phyloP scores from a whole-genome alignment of 2,329 filamentous ascomycete genomes.

The Penicillium verrucosum region DNA sequence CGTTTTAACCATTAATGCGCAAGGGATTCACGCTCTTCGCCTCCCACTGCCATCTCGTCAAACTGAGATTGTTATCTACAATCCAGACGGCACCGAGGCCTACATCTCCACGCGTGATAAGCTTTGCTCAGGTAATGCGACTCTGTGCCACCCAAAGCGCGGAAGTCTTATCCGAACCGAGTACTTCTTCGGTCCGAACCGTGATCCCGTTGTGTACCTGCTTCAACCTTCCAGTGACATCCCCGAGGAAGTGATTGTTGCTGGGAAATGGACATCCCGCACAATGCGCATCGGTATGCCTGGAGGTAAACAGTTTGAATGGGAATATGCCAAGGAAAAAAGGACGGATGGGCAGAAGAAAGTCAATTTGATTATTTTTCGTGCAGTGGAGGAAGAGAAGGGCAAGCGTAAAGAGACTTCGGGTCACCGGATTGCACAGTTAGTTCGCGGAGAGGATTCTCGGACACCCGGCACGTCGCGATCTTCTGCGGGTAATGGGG shows the following conservation, averaged over 20 bases:
- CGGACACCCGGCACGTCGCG: slow-evolving; percentile 37
- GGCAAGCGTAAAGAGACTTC: slow-evolving; percentile 9
- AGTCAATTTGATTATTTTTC: slow-evolving; percentile 28
- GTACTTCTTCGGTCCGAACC: slow-evolving; percentile 57
- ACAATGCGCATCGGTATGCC: slow-evolving; percentile 48
- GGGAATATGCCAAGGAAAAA: slow-evolving; percentile 52
- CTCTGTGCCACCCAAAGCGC: slow-evolving; percentile 41
- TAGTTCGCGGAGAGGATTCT: slow-evolving; percentile 42
- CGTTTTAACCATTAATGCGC: slow-evolving; percentile 23
- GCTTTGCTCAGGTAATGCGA: slow-evolving; percentile 50
- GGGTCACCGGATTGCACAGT: slow-evolving; percentile 34
- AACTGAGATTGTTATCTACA: slow-evolving; percentile 36
- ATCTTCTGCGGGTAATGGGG: slow-evolving; percentile 42
- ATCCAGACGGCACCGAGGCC: slow-evolving; percentile 39
- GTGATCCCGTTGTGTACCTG: slow-evolving; percentile 49
- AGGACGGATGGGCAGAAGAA: slow-evolving; percentile 36
- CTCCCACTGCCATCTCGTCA: slow-evolving; percentile 39
- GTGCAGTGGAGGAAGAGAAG: slow-evolving; percentile 9
- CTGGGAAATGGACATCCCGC: slow-evolving; percentile 48
- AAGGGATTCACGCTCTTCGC: slow-evolving; percentile 28
- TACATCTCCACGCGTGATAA: slow-evolving; percentile 54
- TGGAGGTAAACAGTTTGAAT: slow-evolving; percentile 51
- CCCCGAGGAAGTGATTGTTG: slow-evolving; percentile 29
- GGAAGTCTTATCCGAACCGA: slow-evolving; percentile 50
- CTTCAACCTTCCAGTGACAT: slow-evolving; percentile 22